Conservation (phyloP, 1,139 yeast genomes). For the Kluyveromyces sp. region DNA sequence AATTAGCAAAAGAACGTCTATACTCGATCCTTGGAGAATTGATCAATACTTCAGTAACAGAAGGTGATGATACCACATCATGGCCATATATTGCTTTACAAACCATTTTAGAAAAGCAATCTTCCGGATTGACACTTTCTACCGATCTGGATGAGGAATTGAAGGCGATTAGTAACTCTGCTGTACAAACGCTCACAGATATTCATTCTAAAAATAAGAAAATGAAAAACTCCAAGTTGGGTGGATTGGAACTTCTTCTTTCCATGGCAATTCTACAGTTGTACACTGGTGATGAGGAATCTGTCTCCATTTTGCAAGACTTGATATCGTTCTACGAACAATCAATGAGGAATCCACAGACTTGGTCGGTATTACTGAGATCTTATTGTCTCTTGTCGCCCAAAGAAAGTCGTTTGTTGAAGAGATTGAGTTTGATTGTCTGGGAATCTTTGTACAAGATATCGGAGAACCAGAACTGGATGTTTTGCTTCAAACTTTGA, state of each 20-base stretch:
- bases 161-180: constrained; percentile 40
- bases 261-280: constrained; percentile 75
- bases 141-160: constrained; percentile 51
- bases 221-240: constrained; percentile 30
- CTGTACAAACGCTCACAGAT: constrained; percentile 42
- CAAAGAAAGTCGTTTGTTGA: constrained; percentile 62
- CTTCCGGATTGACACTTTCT: constrained; percentile 28
- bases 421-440: constrained; percentile 62
- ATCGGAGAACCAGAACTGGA: constrained; percentile 46
- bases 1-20: constrained; percentile 50
- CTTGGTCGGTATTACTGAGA: constrained; percentile 65
- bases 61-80: constrained; percentile 35
- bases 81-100: constrained; percentile 51
- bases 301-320: constrained; percentile 69
- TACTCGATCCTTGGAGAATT: constrained; percentile 58
- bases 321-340: constrained; percentile 45
- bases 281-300: constrained; percentile 72
- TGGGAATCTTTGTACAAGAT: constrained; percentile 61
- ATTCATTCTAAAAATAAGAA: constrained; percentile 38
- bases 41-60: constrained; percentile 32
- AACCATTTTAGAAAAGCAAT: constrained; percentile 31
- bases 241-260: constrained; percentile 54
- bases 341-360: constrained; percentile 34
- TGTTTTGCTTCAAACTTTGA: constrained; percentile 58
- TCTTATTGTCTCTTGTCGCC: constrained; percentile 66